Evolutionary conservation across 345 rosid genomes (phyloP), one percentile per base, ranked within the genome.

Genomic region (Xanthoceras sorbifolium): DNA sequence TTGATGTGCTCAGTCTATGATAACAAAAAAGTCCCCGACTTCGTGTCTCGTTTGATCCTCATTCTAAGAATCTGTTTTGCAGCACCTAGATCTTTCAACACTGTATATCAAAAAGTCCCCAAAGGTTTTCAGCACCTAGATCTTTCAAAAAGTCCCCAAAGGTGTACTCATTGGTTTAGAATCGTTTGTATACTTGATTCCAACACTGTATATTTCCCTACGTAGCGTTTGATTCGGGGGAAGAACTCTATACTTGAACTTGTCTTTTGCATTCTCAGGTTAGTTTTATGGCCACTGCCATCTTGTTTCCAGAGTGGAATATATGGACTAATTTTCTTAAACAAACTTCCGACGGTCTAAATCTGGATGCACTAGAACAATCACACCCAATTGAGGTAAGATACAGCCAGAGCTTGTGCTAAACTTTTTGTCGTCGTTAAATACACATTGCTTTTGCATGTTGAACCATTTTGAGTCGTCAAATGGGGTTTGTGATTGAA

Each of bases 141-240:
- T n/a, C n/a, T n/a, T n/a, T n/a, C n/a, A n/a, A n/a, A n/a, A n/a
- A n/a, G n/a, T n/a, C n/a, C n/a, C n/a, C n/a, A 87, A 72, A 84
- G 83, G 86, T 84, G 87, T 87, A 84, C 85, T 22, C 86, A 84
- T 81, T 73, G 82, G 87, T 34, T 84, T 84, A 44, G 90, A 85
- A 52, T 81, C 90, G 74, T 84, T 86, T 86, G 87, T 87, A 82
- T 31, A 69, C 67, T 75, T 54, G 22, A 67, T 28, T 72, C 42
- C 15, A 67, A 26, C 1, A 20, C 22, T 29, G 0, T 4, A 7
- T 10, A 5, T 46, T 6, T 66, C 3, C 1, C 28, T 77, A 25
- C 0, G 10, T 10, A 28, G 42, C 25, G 60, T 52, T 40, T 23
- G 66, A 40, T 52, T 22, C 44, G 22, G 3, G 22, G 3, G 14